A percentile compares a stretch with the other conserved stretches of the same genome.
These are phyloP conservation scores for Podaxis rugospora DNA, from an alignment of 768 basidiomycete species.

Conservation along the genomic window DNA sequence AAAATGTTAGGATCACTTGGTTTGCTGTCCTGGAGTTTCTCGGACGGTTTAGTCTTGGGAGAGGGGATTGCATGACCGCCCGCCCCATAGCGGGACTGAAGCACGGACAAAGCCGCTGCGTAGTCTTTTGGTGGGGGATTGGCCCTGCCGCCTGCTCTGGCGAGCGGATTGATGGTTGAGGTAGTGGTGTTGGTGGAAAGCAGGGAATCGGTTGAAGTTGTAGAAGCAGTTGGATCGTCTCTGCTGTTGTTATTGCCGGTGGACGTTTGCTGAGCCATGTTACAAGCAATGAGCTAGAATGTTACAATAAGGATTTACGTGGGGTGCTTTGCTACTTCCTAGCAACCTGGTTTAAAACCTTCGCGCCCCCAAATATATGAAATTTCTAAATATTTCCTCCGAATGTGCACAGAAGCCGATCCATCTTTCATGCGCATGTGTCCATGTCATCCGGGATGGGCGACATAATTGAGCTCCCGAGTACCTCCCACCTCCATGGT, in stretches of 20 bases:
- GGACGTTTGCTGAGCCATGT: background rate
- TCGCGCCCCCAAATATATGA: background rate
- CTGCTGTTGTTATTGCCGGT: background rate
- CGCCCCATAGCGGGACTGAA: constrained; percentile 34
- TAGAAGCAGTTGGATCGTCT: background rate
- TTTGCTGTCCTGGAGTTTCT: constrained; percentile 2
- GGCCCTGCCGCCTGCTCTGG: constrained; percentile 4
- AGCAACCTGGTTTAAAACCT: background rate
- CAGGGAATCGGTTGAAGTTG: background rate
- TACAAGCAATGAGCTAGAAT: background rate
- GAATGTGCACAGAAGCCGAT: background rate
- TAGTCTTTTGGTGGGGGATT: constrained; percentile 29
- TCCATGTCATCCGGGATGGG: background rate
- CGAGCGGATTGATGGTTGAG: background rate
- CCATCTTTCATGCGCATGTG: background rate
- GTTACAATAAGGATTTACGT: background rate
- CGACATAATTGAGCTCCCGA: background rate
- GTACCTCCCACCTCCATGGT: background rate
- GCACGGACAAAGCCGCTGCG: constrained; percentile 28
- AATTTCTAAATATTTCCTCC: background rate
- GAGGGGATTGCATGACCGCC: constrained; percentile 22
- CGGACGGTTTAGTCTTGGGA: constrained; percentile 22
- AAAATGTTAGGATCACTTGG: background rate
- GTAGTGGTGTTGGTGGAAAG: constrained; percentile 5
- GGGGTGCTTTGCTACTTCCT: background rate